phyloP scores from a whole-genome alignment of 306 rosid genomes.

The Comarum palustre region DNA sequence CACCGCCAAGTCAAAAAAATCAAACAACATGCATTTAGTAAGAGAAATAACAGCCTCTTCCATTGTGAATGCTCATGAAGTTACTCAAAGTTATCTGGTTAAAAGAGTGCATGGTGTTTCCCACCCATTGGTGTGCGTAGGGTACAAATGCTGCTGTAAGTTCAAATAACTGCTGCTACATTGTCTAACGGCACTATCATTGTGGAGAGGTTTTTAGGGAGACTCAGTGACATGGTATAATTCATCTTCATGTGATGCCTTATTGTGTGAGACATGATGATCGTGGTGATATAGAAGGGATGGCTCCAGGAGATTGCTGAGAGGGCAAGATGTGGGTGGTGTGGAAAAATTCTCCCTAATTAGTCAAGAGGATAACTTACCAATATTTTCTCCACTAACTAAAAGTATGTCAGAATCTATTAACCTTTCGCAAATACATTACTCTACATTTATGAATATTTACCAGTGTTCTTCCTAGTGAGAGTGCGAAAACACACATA shows the following conservation, averaged over 20 bases:
- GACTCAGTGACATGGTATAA: neutral
- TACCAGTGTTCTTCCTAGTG: neutral
- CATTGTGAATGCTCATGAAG: neutral
- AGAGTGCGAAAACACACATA: neutral
- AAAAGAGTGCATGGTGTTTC: neutral
- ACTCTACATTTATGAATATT: neutral
- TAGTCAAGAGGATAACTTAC: neutral
- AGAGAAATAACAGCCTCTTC: neutral
- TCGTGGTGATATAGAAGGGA: neutral
- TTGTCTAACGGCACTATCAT: neutral
- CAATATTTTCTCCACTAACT: neutral
- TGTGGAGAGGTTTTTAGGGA: neutral
- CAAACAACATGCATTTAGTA: neutral
- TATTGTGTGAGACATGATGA: neutral
- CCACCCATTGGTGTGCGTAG: neutral
- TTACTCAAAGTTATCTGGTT: neutral
- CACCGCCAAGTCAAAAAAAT: neutral
- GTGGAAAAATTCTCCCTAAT: neutral
- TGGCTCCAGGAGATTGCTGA: neutral
- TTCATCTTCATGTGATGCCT: neutral
- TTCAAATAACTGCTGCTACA: neutral
- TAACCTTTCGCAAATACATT: neutral
- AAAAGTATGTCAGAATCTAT: neutral
- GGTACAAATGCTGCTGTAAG: neutral
- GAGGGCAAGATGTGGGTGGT: neutral